Conservation (phyloP, 306 rosid genomes). For the Castanea mollissima region DNA sequence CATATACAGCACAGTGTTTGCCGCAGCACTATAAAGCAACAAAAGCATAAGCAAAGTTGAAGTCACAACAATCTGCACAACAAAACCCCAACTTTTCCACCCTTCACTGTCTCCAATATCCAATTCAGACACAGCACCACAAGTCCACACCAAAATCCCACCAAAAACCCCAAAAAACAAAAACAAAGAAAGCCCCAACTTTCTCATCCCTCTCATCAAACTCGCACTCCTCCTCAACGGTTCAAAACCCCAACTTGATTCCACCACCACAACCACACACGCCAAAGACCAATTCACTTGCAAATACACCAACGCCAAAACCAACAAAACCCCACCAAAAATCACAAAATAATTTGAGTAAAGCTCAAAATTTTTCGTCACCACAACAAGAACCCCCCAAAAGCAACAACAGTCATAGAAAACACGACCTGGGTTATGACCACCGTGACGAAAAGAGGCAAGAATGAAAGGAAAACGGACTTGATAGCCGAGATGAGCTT, state of each 20-base stretch:
- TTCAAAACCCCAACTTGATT: conserved; percentile 43
- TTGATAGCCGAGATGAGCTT: conserved; percentile 43
- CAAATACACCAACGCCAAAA: conserved; percentile 29
- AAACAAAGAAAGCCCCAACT: conserved; percentile 28
- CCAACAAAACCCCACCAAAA: conserved; percentile 4
- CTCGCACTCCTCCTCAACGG: conserved; percentile 43
- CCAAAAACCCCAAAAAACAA: conserved; percentile 36
- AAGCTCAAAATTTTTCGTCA: background rate
- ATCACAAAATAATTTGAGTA: conserved; percentile 31
- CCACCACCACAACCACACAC: conserved; percentile 42
- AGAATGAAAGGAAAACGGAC: conserved; percentile 38
- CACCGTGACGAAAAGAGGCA: conserved; percentile 40
- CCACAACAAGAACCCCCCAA: conserved; percentile 8
- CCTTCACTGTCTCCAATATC: conserved; percentile 10
- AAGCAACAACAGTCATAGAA: background rate
- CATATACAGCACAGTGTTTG: conserved; percentile 44
- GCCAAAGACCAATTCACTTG: conserved; percentile 51
- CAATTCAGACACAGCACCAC: conserved; percentile 15
- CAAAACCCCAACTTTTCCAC: conserved; percentile 55
- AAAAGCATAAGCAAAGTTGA: conserved; percentile 42
- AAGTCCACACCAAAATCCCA: conserved; percentile 30
- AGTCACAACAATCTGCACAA: conserved; percentile 45
- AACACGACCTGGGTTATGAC: conserved; percentile 18
- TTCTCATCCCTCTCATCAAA: conserved; percentile 42
- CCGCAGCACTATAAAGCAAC: conserved; percentile 52